Base-by-base conservation (phyloP, 352 stramenopile genomes). In the Blastocystis sp. region DNA sequence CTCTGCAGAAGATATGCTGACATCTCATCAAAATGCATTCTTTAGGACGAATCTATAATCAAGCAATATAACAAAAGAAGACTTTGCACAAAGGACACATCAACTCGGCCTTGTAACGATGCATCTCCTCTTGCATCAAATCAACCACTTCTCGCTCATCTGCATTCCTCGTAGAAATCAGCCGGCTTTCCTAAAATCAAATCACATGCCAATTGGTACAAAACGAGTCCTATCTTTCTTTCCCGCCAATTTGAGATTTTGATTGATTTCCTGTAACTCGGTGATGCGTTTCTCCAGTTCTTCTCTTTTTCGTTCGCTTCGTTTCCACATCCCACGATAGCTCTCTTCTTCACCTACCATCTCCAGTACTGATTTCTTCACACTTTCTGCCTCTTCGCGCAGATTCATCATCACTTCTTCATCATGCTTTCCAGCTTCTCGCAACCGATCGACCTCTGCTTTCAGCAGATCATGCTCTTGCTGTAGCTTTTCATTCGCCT, bases 1-100 rank as follows among this genome's bases (percentile, higher is more conserved):
- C 73, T 26, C 73, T 56, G 43, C 73, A 84, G 56, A 84, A 84
- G 53, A 84, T 84, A 64, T 84, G 73, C 73, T 84, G 73, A 29
- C 73, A 84, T 18, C 55, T 66, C 37, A 23, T 34, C 15, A 84
- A n/a, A 43, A 84, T 84, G 26, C 73, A 84, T n/a, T 84, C 73
- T 55, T 84, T 84, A 3, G 73, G 73, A 26, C 20, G 29, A 15
- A 45, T 20, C 62, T 73, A 13, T 45, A 29, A 20, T 37, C 23
- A 29, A 73, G 15, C 20, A 26, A 7, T 7, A 13, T 39, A 20
- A 15, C 62, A 20, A 20, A 45, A 26, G 3, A 26, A 29, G 6
- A 64, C 47, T 13, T 84, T 64, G 56, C 73, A 84, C 73, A 84
- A 13, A 4, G 73, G 73, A 66, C 73, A 84, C 47, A 84, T 64